A percentile compares a stretch with the other conserved stretches of the same genome.
These are phyloP conservation scores for Adansonia madagascariensis DNA, from an alignment of 441 rosid species.

Conservation along the genomic window DNA sequence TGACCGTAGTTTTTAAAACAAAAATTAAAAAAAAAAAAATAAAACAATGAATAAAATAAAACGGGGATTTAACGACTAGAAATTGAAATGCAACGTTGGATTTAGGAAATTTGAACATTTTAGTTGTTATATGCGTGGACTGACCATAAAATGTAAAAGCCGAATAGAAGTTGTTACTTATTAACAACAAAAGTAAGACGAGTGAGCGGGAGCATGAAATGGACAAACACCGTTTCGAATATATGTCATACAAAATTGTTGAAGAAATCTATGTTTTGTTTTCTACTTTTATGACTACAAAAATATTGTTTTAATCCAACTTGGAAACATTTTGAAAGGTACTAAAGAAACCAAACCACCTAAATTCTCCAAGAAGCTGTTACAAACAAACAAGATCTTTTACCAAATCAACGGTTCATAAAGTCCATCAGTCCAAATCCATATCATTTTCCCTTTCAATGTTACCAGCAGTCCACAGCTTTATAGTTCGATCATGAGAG, in stretches of 20 bases:
- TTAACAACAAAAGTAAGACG: too few species aligned
- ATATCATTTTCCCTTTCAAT: constrained; percentile 13
- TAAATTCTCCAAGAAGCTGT: not conserved
- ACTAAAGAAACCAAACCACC: not conserved
- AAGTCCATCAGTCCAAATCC: constrained; percentile 24
- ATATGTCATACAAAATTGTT: not conserved
- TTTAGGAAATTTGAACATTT: too few species aligned
- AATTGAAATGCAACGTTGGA: too few species aligned
- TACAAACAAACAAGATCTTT: not conserved
- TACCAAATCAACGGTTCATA: not conserved
- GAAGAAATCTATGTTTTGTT: not conserved
- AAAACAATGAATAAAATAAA: too few species aligned
- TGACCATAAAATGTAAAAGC: not conserved
- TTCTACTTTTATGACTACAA: not conserved
- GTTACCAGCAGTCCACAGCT: constrained; percentile 26
- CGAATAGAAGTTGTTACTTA: too few species aligned
- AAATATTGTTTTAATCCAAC: not conserved
- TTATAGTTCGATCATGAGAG: constrained; percentile 33
- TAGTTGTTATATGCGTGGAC: too few species aligned
- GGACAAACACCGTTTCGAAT: not conserved
- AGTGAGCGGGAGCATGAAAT: not conserved
- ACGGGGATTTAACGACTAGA: too few species aligned
- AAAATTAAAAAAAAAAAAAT: too few species aligned
- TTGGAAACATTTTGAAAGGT: not conserved
- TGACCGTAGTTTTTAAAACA: not conserved